Base-by-base conservation (phyloP, 345 rosid species). In the Corymbia maculata region DNA sequence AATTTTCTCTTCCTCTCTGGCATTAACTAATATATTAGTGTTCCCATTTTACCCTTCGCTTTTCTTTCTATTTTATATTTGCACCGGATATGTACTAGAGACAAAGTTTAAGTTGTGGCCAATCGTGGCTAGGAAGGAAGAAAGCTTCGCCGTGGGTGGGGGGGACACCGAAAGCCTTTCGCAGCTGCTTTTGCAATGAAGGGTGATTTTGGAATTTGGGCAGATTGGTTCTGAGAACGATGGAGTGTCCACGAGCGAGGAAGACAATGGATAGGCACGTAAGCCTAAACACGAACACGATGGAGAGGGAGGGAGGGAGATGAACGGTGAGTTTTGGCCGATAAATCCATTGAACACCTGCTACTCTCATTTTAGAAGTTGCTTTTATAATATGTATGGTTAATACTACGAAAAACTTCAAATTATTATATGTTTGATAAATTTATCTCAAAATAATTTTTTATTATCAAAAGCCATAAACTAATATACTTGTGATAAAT, bases 391-490 rank as follows among this genome's bases (percentile, higher is more conserved):
- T 2, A 0, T 28, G 9, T 21, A 4, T 2, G 61, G 2, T 3
- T 21, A 55, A 55, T 0, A 55, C 22, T 8, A 55, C 0, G 2
- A 55, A 55, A 55, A 55, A 21, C 3, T 1, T 8, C 21, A 21
- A 55, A 55, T 0, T 1, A 0, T 19, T 55, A 55, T 55, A 55
- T 0, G 21, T 21, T 21, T 21, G 21, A 22, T 21, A 21, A 21
- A 55, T 55, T 55, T 21, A 55, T 55, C 0, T 55, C 0, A 55
- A 55, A 55, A 8, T 55, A 21, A 55, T 8, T 55, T 55, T 55
- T 55, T 21, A 55, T 4, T 21, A 53, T 21, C 5, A 53, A 53
- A 19, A 53, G 3, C 0, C 0, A 0, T 0, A 21, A 55, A 55
- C 0, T 1, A 55, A 0, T 3, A 55, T 55, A 8, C 3, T 19